Evolutionary conservation across 345 rosid genomes (phyloP), one percentile per base, ranked within the genome.

Genomic region (Nasturtium officinale): DNA sequence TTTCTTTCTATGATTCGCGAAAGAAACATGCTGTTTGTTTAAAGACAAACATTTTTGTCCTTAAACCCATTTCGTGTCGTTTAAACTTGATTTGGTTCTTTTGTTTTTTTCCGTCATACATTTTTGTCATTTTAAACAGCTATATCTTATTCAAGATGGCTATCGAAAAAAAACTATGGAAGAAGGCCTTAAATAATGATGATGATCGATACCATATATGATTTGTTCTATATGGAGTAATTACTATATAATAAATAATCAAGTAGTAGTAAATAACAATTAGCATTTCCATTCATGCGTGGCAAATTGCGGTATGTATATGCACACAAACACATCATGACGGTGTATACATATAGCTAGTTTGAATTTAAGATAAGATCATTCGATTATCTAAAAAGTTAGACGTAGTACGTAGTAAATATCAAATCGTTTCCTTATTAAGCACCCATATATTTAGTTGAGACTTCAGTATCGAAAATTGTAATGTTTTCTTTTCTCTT

Each of bases 31-130:
- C 4, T 71, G 77, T 71, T 58, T 57, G 76, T 65, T 42, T 64
- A 77, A 77, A 65, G 77, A 71, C 57, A 30, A 18, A 77, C 77
- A 77, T 65, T 77, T 62, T 43, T 71, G 67, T 63, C 71, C 20
- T 77, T 71, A 57, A 64, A 29, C 69, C 26, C 61, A 35, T 47
- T 57, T 47, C 32, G 25, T 61, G 3, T 59, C 51, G 35, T 53
- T 65, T 56, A 9, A 58, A 43, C 9, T 23, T 48, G 63, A 68
- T 77, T 71, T 65, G n/a, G 1, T 28, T 47, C 9, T 55, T 29
- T 57, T 26, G 28, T 10, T 23, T 23, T 23, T 25, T 52, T 25
- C 53, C 33, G 13, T 29, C 45, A 42, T 42, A 29, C 29, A 33
- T 8, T 28, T 9, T 15, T 18, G 15, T n/a, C 21, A 5, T n/a